Percentiles rank a stretch among this genome's conserved stretches.
phyloP scores from a whole-genome alignment of 1,139 yeast species.

The Pichia inconspicua region DNA sequence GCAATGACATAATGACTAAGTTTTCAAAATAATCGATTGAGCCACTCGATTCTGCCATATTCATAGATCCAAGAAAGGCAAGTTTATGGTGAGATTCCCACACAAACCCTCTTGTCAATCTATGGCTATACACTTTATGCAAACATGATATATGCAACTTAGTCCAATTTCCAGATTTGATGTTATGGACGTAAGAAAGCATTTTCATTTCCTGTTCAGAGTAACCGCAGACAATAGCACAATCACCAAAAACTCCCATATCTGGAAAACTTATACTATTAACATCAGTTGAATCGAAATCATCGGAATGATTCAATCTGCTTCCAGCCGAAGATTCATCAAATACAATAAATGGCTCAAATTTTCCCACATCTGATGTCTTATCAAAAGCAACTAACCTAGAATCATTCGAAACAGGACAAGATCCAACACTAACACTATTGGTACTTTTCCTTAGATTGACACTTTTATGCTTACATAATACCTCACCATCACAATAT shows the following conservation, averaged over 20 bases:
- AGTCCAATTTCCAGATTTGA: conserved; percentile 59
- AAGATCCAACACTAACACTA: conserved; percentile 1
- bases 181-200: conserved; percentile 51
- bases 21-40: conserved; percentile 52
- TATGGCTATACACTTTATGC: conserved; percentile 48
- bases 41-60: conserved; percentile 42
- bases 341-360: conserved; percentile 20
- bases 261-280: conserved; percentile 40
- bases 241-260: conserved; percentile 58
- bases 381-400: conserved; percentile 9
- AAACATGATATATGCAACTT: conserved; percentile 49
- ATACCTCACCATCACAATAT: background rate
- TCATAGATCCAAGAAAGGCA: conserved; percentile 43
- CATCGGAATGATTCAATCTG: conserved; percentile 5
- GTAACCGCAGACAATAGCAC: conserved; percentile 54
- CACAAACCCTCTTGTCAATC: conserved; percentile 60
- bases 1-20: conserved; percentile 54
- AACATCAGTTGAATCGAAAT: conserved; percentile 2
- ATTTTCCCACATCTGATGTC: conserved; percentile 7
- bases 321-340: conserved; percentile 9
- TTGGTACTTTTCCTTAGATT: conserved; percentile 5
- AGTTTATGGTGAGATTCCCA: conserved; percentile 75
- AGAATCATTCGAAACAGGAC: conserved; percentile 1
- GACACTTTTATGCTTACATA: background rate
- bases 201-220: conserved; percentile 46